phyloP scores from a whole-genome alignment of 495 filamentous ascomycete genomes.

The Lepraria neglecta region DNA sequence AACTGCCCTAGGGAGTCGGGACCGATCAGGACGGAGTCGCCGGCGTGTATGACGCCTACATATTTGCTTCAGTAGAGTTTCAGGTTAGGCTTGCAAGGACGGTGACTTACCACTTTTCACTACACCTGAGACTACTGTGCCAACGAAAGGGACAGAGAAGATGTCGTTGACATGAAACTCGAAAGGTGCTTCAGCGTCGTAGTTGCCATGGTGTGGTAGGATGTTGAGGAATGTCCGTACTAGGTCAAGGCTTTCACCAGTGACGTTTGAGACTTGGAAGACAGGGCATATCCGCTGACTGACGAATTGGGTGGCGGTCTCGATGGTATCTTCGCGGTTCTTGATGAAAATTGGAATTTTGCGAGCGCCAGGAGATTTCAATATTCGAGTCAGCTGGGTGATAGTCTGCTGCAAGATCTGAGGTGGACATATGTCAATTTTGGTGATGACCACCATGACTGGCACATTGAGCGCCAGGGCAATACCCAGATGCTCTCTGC shows the following conservation, averaged over 20 bases:
- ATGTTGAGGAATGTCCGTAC: slow-evolving; percentile 93
- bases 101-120: slow-evolving; percentile 59
- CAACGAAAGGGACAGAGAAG: slow-evolving; percentile 97
- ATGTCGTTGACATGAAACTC: slow-evolving; percentile 97
- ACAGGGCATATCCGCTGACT: slow-evolving; percentile 92
- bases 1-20: slow-evolving; percentile 92
- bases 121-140: slow-evolving; percentile 91
- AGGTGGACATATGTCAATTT: slow-evolving; percentile 97
- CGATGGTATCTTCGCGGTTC: slow-evolving; percentile 81
- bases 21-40: slow-evolving; percentile 82
- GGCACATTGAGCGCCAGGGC: slow-evolving; percentile 92
- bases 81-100: not conserved
- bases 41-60: slow-evolving; percentile 72
- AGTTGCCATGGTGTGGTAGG: slow-evolving; percentile 89
- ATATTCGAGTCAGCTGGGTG: slow-evolving; percentile 80
- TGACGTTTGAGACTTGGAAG: slow-evolving; percentile 98
- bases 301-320: slow-evolving; percentile 93
- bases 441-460: slow-evolving; percentile 96
- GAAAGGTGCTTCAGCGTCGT: slow-evolving; percentile 79
- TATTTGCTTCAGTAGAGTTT: slow-evolving; percentile 10
- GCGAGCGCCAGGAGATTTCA: slow-evolving; percentile 86
- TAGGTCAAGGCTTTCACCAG: slow-evolving; percentile 71
- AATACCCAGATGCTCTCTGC: slow-evolving; percentile 83
- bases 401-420: slow-evolving; percentile 93
- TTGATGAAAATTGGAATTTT: slow-evolving; percentile 99